Percentiles rank a stretch among this genome's conserved stretches.
Conservation (phyloP, 1,139 yeast species). For the Yamadazyma friedrichii region DNA sequence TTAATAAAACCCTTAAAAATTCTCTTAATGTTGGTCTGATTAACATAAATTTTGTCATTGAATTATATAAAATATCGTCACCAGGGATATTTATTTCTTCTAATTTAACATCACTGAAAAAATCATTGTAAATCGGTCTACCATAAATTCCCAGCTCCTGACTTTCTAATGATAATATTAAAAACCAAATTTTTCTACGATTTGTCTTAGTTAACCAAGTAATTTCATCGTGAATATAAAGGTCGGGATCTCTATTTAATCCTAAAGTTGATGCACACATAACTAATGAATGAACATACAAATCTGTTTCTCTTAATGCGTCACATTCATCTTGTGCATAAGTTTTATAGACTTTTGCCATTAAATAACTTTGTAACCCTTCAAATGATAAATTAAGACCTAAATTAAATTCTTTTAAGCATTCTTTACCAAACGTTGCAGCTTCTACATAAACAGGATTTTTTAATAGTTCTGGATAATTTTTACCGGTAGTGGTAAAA, state of each 20-base stretch:
- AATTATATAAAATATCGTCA: slow-evolving; percentile 7
- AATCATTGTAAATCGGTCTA: slow-evolving; percentile 6
- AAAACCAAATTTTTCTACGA: slow-evolving; percentile 48
- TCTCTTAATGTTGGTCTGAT: slow-evolving; percentile 7
- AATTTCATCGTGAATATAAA: slow-evolving; percentile 25
- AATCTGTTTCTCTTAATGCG: slow-evolving; percentile 27
- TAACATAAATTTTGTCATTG: slow-evolving; percentile 5
- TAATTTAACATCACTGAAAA: slow-evolving; percentile 11
- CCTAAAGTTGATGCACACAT: slow-evolving; percentile 53
- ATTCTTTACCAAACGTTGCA: slow-evolving; percentile 28
- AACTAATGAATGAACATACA: slow-evolving; percentile 22
- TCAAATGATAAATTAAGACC: slow-evolving; percentile 42
- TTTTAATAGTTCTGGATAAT: slow-evolving; percentile 14
- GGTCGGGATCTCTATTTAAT: slow-evolving; percentile 49
- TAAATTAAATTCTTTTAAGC: slow-evolving; percentile 36
- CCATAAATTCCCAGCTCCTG: slow-evolving; percentile 14
- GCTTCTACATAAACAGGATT: slow-evolving; percentile 31
- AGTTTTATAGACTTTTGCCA: slow-evolving; percentile 26
- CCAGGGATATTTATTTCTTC: slow-evolving; percentile 11
- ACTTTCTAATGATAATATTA: slow-evolving; percentile 12
- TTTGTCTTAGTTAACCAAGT: slow-evolving; percentile 32
- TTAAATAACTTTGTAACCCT: slow-evolving; percentile 45
- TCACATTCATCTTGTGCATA: slow-evolving; percentile 35
- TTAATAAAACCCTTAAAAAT: slow-evolving; percentile 10
- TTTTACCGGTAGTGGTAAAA: slow-evolving; percentile 3